These are phyloP conservation scores for Phytophthora sansomeana DNA, from an alignment of 352 stramenopile genomes.

Conservation along the genomic window DNA sequence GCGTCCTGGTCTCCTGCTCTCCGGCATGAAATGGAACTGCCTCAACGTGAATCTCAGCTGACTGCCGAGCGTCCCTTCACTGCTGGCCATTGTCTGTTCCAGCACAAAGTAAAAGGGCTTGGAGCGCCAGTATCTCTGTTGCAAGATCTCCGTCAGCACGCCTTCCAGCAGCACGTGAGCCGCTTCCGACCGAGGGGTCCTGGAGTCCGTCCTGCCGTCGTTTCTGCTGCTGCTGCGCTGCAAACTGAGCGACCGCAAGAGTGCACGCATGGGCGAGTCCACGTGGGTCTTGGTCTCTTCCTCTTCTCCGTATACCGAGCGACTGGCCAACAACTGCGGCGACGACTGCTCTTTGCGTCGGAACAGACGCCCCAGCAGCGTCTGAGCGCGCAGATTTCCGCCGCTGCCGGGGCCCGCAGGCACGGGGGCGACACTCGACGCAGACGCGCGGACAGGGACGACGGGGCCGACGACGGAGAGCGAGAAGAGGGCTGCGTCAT, in stretches of 20 bases:
- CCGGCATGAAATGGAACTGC: constrained; percentile 57
- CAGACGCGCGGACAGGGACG: constrained; percentile 13
- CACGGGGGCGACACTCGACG: constrained; percentile 2
- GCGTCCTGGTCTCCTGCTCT: constrained; percentile 35
- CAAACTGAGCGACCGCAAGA: constrained; percentile 47
- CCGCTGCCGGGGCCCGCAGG: constrained; percentile 6
- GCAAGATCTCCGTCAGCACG: constrained; percentile 56
- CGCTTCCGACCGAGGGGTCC: background rate
- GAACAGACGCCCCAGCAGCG: constrained; percentile 45
- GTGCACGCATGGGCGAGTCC: constrained; percentile 41
- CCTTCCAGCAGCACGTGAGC: constrained; percentile 56
- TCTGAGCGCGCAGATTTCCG: constrained; percentile 25
- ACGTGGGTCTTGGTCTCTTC: constrained; percentile 43
- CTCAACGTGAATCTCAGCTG: constrained; percentile 45
- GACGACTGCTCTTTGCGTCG: constrained; percentile 36
- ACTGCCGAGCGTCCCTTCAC: background rate
- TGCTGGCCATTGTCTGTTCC: constrained; percentile 36
- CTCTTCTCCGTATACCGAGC: constrained; percentile 36
- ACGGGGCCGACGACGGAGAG: constrained; percentile 32
- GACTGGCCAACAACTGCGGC: constrained; percentile 1
- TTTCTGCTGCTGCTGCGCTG: constrained; percentile 25
- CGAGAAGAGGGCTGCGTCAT: constrained; percentile 31
- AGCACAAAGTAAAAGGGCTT: constrained; percentile 70
- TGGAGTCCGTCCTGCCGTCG: constrained; percentile 14
- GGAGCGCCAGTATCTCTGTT: constrained; percentile 66